Conservation (phyloP, 2,329 filamentous ascomycete genomes). For the Seiridium unicorne region DNA sequence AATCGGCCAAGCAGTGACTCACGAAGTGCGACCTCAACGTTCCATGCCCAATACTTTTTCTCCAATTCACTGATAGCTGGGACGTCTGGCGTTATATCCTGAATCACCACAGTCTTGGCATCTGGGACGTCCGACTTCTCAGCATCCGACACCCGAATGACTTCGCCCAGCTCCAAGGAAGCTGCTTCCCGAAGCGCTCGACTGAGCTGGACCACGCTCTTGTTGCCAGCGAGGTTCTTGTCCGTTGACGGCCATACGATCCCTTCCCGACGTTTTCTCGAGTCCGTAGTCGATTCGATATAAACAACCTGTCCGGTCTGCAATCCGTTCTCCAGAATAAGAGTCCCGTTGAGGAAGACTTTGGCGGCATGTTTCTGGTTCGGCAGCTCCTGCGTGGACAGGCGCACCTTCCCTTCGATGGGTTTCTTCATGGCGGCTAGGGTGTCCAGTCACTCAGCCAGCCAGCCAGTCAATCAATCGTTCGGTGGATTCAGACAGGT, state of each 20-base stretch:
- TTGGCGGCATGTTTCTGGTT: slow-evolving; percentile 31
- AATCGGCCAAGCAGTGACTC: not conserved
- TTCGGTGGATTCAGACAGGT: no score
- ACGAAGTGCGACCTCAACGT: slow-evolving; percentile 27
- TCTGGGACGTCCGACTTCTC: slow-evolving; percentile 46
- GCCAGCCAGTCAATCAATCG: not conserved
- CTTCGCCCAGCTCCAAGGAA: slow-evolving; percentile 69
- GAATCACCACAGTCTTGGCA: slow-evolving; percentile 57
- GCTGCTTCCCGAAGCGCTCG: slow-evolving; percentile 71
- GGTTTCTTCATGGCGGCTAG: slow-evolving; percentile 10
- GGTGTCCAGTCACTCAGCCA: not conserved
- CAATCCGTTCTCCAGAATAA: slow-evolving; percentile 26
- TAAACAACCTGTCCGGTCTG: slow-evolving; percentile 31
- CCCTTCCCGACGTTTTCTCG: slow-evolving; percentile 38
- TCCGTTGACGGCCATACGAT: slow-evolving; percentile 50
- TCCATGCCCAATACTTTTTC: slow-evolving; percentile 27
- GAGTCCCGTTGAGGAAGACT: slow-evolving; percentile 27
- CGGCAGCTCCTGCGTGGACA: slow-evolving; percentile 28
- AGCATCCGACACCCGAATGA: slow-evolving; percentile 57
- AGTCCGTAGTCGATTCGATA: slow-evolving; percentile 29
- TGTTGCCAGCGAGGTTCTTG: slow-evolving; percentile 56
- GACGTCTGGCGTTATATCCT: slow-evolving; percentile 50
- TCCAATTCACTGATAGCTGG: slow-evolving; percentile 26
- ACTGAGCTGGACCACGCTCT: slow-evolving; percentile 69
- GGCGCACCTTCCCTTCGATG: slow-evolving; percentile 24